phyloP scores from a whole-genome alignment of 306 rosid species.

The Medicago arabica region DNA sequence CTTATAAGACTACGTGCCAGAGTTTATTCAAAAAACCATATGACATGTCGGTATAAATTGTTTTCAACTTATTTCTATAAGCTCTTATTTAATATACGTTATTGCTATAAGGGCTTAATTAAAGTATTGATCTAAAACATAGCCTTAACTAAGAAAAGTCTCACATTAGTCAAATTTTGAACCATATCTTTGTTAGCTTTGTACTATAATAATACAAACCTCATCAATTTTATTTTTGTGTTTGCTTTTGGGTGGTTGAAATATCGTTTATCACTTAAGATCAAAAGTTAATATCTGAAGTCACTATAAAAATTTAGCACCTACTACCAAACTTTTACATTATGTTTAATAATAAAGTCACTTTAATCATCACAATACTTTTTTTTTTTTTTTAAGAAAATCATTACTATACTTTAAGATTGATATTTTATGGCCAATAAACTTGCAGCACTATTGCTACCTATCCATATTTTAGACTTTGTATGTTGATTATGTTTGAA shows the following conservation, averaged over 20 bases:
- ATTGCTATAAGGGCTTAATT: no score
- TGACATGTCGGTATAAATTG: not conserved
- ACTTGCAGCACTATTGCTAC: slow-evolving; percentile 1
- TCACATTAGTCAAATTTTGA: not conserved
- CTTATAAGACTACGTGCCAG: no score
- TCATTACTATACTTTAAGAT: not conserved
- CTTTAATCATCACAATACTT: no score
- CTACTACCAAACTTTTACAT: slow-evolving; percentile 34
- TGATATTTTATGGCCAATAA: not conserved
- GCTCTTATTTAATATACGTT: no score
- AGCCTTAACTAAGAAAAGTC: not conserved
- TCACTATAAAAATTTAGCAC: slow-evolving; percentile 40
- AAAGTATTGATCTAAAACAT: no score
- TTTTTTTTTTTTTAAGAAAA: no score
- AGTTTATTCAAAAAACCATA: not conserved
- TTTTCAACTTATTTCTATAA: no score
- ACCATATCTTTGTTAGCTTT: not conserved
- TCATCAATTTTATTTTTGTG: not conserved
- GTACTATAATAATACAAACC: not conserved
- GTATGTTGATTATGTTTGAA: slow-evolving; percentile 2
- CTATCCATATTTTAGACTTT: not conserved
- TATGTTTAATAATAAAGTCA: slow-evolving; percentile 11
- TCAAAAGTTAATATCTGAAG: slow-evolving; percentile 17
- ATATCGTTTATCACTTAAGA: slow-evolving; percentile 18
- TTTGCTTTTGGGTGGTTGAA: slow-evolving; percentile 19